phyloP scores from a whole-genome alignment of 441 rosid species.

The Macaranga tanarius region DNA sequence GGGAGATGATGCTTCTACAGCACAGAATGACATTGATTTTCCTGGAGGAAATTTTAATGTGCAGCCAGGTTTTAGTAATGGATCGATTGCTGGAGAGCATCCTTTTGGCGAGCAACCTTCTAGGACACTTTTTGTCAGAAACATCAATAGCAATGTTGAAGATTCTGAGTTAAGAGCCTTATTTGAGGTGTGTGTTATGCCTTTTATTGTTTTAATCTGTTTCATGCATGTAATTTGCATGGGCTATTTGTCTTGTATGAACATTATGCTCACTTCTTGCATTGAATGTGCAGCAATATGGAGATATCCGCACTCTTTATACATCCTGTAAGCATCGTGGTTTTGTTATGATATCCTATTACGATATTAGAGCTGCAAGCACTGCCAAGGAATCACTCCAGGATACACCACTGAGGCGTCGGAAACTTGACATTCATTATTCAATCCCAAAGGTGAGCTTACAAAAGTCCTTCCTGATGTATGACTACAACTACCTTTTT shows the following conservation, averaged over 20 bases:
- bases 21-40: constrained; percentile 35
- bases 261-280: constrained; percentile 14
- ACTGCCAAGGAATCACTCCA: constrained; percentile 58
- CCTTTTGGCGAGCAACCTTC: constrained; percentile 52
- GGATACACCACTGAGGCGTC: constrained; percentile 37
- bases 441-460: constrained; percentile 52
- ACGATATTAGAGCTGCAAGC: constrained; percentile 60
- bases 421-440: constrained; percentile 60
- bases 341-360: constrained; percentile 60
- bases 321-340: constrained; percentile 62
- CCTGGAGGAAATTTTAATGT: constrained; percentile 32
- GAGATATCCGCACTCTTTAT: constrained; percentile 49
- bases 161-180: constrained; percentile 58
- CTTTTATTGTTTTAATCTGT: constrained; percentile 12
- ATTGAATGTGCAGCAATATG: constrained; percentile 48
- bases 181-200: constrained; percentile 46
- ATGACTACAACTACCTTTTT: constrained; percentile 8
- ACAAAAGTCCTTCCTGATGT: constrained; percentile 2
- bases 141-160: constrained; percentile 54
- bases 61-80: constrained; percentile 32
- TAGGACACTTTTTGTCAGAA: constrained; percentile 62
- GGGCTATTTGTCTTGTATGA: constrained; percentile 5
- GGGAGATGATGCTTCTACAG: constrained; percentile 45
- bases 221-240: constrained; percentile 7
- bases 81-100: constrained; percentile 41